Percentiles rank a stretch among this genome's conserved stretches.
Evolutionary conservation across 768 basidiomycete genomes (phyloP).

Genomic region (Boletellus ananas): DNA sequence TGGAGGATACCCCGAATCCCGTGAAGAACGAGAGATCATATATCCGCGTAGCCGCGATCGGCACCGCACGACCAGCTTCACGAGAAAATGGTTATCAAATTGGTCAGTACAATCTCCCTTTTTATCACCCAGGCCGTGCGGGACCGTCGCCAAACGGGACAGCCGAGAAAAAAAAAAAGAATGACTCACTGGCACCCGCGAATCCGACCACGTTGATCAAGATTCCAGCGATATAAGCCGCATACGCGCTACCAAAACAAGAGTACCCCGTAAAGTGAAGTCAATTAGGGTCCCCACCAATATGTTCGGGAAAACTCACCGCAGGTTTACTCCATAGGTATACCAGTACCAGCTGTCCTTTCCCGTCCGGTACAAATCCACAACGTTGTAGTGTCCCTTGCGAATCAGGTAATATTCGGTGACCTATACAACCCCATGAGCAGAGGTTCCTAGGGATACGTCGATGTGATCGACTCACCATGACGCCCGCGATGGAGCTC

Average conservation of each 20-base stretch:
- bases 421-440: constrained; percentile 42
- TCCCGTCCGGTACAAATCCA: constrained; percentile 60
- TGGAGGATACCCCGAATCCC: constrained; percentile 67
- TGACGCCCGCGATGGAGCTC: constrained; percentile 77
- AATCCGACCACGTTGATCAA: constrained; percentile 82
- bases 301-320: constrained; percentile 33
- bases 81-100: neutral
- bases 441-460: neutral
- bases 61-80: constrained; percentile 55
- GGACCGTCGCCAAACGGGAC: neutral
- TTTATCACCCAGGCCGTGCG: neutral
- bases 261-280: too few relatives aligned
- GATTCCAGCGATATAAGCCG: constrained; percentile 68
- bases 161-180: neutral
- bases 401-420: constrained; percentile 76
- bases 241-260: constrained; percentile 46
- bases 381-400: constrained; percentile 65
- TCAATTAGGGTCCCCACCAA: neutral
- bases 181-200: constrained; percentile 59
- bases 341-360: constrained; percentile 72
- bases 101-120: neutral
- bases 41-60: constrained; percentile 65
- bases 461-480: constrained; percentile 41
- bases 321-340: constrained; percentile 67
- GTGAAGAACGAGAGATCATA: constrained; percentile 81